Evolutionary conservation across 495 filamentous ascomycete genomes (phyloP).

Genomic region (Penicillium taxi): DNA sequence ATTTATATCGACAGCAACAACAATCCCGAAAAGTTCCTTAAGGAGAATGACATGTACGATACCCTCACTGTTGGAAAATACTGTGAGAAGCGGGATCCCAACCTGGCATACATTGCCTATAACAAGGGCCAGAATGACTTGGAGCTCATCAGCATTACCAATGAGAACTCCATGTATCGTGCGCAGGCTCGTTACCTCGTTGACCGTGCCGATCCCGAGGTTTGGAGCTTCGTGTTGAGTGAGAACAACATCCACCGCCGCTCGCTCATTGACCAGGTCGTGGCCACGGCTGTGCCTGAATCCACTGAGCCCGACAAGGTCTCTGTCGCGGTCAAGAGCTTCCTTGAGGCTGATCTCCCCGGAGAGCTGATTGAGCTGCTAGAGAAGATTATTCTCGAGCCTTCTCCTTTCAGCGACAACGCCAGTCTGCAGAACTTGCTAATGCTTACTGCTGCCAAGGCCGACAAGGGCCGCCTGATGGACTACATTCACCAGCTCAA

Average conservation of each 20-base stretch:
- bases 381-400: constrained; percentile 98
- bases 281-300: constrained; percentile 92
- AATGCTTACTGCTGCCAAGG: constrained; percentile 94
- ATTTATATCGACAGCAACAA: constrained; percentile 99
- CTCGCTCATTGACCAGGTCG: constrained; percentile 92
- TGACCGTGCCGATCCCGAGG: constrained; percentile 78
- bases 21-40: constrained; percentile 96
- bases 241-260: constrained; percentile 91
- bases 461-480: constrained; percentile 92
- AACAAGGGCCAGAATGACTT: constrained; percentile 95
- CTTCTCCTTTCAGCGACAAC: constrained; percentile 95
- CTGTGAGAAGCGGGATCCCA: constrained; percentile 97
- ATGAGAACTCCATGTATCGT: constrained; percentile 98
- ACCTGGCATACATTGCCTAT: constrained; percentile 92
- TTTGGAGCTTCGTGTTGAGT: constrained; percentile 92
- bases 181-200: constrained; percentile 93
- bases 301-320: constrained; percentile 92
- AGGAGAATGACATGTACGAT: constrained; percentile 97
- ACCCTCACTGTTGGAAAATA: constrained; percentile 91
- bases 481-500: constrained; percentile 90
- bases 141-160: constrained; percentile 94
- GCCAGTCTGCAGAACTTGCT: constrained; percentile 91
- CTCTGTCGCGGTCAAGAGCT: constrained; percentile 86
- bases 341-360: constrained; percentile 83
- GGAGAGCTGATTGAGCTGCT: constrained; percentile 93